These are phyloP conservation scores for Penicillium sclerotigenum DNA, from an alignment of 2,329 filamentous ascomycete species.

Conservation along the genomic window DNA sequence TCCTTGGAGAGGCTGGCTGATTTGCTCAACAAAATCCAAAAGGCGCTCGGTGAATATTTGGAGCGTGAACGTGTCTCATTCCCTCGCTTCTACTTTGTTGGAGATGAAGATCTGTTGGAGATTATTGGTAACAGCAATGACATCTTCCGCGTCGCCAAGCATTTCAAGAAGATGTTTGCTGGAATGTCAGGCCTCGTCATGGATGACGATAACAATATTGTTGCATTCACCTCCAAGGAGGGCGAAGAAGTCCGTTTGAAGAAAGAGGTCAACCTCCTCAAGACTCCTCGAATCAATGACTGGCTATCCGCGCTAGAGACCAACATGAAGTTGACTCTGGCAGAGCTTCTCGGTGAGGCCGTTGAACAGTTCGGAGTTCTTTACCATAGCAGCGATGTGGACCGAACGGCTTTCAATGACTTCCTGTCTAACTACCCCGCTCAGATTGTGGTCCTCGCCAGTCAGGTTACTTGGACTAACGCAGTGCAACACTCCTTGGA, in stretches of 20 bases:
- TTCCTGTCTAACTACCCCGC: constrained; percentile 85
- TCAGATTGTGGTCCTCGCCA: constrained; percentile 91
- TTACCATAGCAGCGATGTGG: constrained; percentile 68
- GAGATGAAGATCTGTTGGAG: constrained; percentile 95
- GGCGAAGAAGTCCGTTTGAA: constrained; percentile 83
- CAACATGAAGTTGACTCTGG: constrained; percentile 91
- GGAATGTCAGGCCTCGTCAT: constrained; percentile 86
- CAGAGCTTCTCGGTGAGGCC: constrained; percentile 84
- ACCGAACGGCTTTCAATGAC: constrained; percentile 66
- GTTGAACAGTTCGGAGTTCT: constrained; percentile 77
- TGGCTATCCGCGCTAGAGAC: constrained; percentile 92
- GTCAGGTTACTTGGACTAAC: constrained; percentile 90
- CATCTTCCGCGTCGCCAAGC: constrained; percentile 90
- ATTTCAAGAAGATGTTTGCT: constrained; percentile 99
- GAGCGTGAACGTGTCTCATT: constrained; percentile 97
- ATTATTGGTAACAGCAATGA: constrained; percentile 99
- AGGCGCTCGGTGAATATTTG: constrained; percentile 95
- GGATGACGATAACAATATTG: constrained; percentile 85
- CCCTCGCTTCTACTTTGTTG: constrained; percentile 98
- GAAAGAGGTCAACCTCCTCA: constrained; percentile 85
- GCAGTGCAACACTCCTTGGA: constrained; percentile 75
- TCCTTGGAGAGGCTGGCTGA: constrained; percentile 95
- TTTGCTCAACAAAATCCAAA: constrained; percentile 97
- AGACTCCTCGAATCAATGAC: constrained; percentile 96
- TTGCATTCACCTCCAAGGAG: constrained; percentile 92